These are phyloP conservation scores for Trichoderma citrinoviride DNA, from an alignment of 2,329 filamentous ascomycete species.

Conservation along the genomic window DNA sequence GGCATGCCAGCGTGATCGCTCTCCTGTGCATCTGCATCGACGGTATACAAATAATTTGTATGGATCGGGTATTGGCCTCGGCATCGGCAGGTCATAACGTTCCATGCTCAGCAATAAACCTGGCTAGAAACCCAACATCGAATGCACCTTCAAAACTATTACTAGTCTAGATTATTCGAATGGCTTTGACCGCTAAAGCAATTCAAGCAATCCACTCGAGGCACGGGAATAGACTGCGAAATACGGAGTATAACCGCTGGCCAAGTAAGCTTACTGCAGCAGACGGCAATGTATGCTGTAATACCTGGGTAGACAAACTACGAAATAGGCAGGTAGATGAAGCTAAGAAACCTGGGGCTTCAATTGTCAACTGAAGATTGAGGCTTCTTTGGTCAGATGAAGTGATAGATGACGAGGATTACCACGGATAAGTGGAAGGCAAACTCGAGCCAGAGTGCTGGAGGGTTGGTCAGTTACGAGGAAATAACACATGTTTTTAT, in stretches of 20 bases:
- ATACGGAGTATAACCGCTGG: neutral
- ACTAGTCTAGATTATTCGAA: no score
- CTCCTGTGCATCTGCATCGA: neutral
- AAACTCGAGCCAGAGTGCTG: no score
- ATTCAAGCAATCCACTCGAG: no score
- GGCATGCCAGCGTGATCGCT: no score
- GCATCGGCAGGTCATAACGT: neutral
- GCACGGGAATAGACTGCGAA: neutral
- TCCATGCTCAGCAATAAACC: neutral
- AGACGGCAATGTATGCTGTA: neutral
- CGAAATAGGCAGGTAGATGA: constrained; percentile 1
- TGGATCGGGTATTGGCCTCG: neutral
- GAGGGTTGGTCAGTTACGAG: no score
- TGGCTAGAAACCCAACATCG: no score
- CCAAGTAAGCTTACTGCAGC: constrained; percentile 11
- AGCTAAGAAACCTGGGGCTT: neutral
- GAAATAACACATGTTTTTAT: no score
- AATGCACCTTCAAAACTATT: no score
- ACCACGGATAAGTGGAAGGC: neutral
- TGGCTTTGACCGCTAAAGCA: no score
- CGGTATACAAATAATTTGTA: neutral
- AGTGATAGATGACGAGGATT: no score
- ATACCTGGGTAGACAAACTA: neutral
- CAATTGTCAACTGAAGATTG: neutral
- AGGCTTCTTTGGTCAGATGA: neutral